Conservation (phyloP, 2,329 filamentous ascomycete genomes). For the Monilinia vaccinii-corymbosi region DNA sequence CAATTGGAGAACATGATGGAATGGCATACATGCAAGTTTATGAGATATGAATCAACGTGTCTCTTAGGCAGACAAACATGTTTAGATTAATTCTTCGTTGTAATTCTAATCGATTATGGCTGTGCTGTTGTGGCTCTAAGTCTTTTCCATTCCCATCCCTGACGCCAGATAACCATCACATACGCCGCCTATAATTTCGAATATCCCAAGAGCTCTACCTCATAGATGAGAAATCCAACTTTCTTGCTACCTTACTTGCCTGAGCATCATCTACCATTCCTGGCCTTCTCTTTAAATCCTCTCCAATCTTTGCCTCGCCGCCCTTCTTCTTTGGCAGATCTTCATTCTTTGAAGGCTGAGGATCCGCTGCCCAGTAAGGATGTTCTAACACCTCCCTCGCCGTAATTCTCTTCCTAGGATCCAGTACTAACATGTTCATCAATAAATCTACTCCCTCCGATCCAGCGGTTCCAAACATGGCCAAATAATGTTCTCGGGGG, state of each 20-base stretch:
- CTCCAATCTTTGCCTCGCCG: constrained; percentile 66
- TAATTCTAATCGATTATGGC: neutral
- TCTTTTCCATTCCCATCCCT: neutral
- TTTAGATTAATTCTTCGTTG: neutral
- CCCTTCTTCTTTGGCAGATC: constrained; percentile 71
- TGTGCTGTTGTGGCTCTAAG: neutral
- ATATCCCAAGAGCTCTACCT: constrained; percentile 11
- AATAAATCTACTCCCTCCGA: constrained; percentile 78
- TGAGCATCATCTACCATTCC: constrained; percentile 62
- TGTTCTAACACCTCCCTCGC: constrained; percentile 72
- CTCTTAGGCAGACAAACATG: neutral
- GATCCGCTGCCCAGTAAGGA: constrained; percentile 76
- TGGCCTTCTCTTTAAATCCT: constrained; percentile 53
- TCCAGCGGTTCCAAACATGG: constrained; percentile 72
- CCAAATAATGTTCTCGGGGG: constrained; percentile 62
- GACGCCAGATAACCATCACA: constrained; percentile 3
- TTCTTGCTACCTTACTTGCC: constrained; percentile 46
- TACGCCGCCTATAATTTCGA: neutral
- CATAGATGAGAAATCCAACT: constrained; percentile 28
- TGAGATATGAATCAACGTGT: neutral
- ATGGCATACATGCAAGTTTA: neutral
- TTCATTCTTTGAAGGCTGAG: constrained; percentile 71
- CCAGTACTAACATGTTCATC: constrained; percentile 73
- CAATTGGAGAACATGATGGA: neutral
- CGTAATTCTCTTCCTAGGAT: constrained; percentile 77